A percentile compares a stretch with the other conserved stretches of the same genome.
phyloP scores from a whole-genome alignment of 1,284 basidiomycete genomes.

The Sporisorium reilianum region DNA sequence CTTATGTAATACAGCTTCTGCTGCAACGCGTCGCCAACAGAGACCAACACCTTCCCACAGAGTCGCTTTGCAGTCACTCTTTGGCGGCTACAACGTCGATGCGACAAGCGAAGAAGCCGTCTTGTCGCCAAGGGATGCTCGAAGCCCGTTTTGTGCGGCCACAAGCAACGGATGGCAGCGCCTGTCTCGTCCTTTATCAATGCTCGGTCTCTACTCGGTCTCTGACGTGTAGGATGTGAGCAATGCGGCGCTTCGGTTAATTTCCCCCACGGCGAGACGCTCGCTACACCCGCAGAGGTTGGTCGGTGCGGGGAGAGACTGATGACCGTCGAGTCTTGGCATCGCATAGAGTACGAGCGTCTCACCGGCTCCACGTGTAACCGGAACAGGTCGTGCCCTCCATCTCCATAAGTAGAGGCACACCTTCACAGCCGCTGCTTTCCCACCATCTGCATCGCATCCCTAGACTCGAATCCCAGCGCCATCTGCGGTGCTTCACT shows the following conservation, averaged over 20 bases:
- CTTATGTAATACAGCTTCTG: conserved; percentile 10
- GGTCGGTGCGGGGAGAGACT: conserved; percentile 3
- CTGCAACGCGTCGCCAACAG: not conserved
- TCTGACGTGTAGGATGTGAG: conserved; percentile 1
- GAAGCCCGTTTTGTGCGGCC: too few species aligned
- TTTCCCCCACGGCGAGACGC: not conserved
- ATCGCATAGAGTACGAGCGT: not conserved
- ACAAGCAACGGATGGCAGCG: too few species aligned
- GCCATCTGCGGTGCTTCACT: not conserved
- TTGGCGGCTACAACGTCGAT: not conserved
- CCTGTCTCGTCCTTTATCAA: too few species aligned
- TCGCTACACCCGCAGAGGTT: not conserved
- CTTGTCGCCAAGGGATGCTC: too few species aligned
- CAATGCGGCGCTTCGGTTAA: not conserved
- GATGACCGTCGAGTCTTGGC: conserved; percentile 17
- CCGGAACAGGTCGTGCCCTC: not conserved
- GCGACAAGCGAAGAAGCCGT: not conserved
- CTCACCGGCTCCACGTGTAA: conserved; percentile 24
- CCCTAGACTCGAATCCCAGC: not conserved
- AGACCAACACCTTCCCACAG: not conserved
- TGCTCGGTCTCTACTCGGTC: not conserved
- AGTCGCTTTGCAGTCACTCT: not conserved
- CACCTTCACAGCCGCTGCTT: not conserved
- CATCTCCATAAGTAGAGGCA: too few species aligned
- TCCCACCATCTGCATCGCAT: not conserved